phyloP scores from a whole-genome alignment of 78 protist species.

The Emiliania huxleyi region DNA sequence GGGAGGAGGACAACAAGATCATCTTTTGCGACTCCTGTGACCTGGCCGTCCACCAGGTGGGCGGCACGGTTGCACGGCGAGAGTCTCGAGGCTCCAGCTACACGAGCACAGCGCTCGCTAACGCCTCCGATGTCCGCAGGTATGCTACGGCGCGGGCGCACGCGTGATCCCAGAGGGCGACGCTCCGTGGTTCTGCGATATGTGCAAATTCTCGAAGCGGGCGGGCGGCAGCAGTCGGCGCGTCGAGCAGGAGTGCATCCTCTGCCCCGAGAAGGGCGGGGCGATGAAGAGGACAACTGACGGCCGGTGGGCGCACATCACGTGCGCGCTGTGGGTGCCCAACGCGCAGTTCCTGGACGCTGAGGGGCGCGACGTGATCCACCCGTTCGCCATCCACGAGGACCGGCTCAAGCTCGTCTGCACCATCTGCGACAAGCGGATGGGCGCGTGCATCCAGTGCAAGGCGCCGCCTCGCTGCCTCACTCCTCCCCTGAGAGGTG shows the following conservation, averaged over 20 bases:
- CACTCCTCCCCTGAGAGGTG: too few species aligned
- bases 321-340: slow-evolving; percentile 46
- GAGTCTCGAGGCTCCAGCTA: too few species aligned
- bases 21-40: slow-evolving; percentile 59
- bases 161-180: slow-evolving; percentile 36
- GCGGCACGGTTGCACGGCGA: too few species aligned
- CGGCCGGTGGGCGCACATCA: slow-evolving; percentile 43
- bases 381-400: background rate
- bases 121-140: background rate
- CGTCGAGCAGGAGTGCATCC: background rate
- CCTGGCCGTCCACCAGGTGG: slow-evolving; percentile 52
- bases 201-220: background rate
- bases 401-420: slow-evolving; percentile 11
- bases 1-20: slow-evolving; percentile 28
- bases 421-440: background rate
- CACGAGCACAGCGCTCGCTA: background rate
- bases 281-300: slow-evolving; percentile 45
- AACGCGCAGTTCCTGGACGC: slow-evolving; percentile 9
- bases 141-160: slow-evolving; percentile 45
- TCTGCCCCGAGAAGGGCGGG: slow-evolving; percentile 44
- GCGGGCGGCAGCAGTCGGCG: background rate
- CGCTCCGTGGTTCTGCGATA: slow-evolving; percentile 32
- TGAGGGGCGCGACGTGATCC: background rate
- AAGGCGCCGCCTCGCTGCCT: too few species aligned
- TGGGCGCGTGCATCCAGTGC: slow-evolving; percentile 40